phyloP scores from a whole-genome alignment of 164 flowering plant genomes.

The Piper longum region DNA sequence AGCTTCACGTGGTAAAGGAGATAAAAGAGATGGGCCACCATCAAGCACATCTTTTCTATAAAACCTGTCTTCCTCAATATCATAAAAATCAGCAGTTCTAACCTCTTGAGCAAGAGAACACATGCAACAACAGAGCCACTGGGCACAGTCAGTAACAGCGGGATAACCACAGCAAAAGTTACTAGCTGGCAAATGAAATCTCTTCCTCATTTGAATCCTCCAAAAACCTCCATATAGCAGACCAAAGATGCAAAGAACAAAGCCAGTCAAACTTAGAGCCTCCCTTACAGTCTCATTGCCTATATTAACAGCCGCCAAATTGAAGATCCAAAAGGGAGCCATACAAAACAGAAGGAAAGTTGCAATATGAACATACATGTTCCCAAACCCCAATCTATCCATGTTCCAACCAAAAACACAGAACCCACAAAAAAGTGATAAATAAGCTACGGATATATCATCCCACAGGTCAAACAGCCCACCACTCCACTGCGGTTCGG shows the following conservation, averaged over 20 bases:
- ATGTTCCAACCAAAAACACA: constrained; percentile 98
- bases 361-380: constrained; percentile 91
- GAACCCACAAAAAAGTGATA: constrained; percentile 70
- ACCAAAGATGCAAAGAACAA: constrained; percentile 66
- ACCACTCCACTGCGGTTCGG: constrained; percentile 67
- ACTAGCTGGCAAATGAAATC: constrained; percentile 59
- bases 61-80: constrained; percentile 54
- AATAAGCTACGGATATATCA: constrained; percentile 65
- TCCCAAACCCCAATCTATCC: constrained; percentile 95
- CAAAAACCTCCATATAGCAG: constrained; percentile 94
- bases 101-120: constrained; percentile 95
- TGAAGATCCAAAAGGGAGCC: constrained; percentile 88
- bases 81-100: constrained; percentile 69
- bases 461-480: constrained; percentile 86
- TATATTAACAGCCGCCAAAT: constrained; percentile 69
- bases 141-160: constrained; percentile 51
- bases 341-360: constrained; percentile 71
- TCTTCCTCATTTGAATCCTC: constrained; percentile 95
- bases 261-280: constrained; percentile 46
- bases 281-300: constrained; percentile 46
- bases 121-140: constrained; percentile 94
- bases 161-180: constrained; percentile 52
- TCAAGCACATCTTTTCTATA: constrained; percentile 20
- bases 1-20: constrained; percentile 37
- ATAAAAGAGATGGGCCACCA: constrained; percentile 7